Evolutionary conservation across 192 early-diverging fungal species (phyloP).

Genomic region (Dissophora globulifera): DNA sequence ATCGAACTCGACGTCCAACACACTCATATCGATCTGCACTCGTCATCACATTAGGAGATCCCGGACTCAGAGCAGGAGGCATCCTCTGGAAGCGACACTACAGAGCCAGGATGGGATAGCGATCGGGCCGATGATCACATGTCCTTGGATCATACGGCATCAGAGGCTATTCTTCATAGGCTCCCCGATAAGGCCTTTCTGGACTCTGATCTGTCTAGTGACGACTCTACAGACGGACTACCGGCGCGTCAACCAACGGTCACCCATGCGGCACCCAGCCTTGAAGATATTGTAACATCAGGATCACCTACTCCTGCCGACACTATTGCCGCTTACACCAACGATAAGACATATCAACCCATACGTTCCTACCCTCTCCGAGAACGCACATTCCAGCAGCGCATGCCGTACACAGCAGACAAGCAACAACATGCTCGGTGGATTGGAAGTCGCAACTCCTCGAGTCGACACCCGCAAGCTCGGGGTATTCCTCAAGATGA

Average conservation of each 20-base stretch:
- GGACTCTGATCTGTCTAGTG: too few relatives aligned
- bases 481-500: neutral
- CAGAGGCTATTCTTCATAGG: too few relatives aligned
- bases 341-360: neutral
- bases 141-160: neutral
- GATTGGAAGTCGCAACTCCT: constrained; percentile 4
- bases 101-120: neutral
- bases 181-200: too few relatives aligned
- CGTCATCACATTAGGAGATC: neutral
- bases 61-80: constrained; percentile 11
- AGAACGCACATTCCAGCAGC: constrained; percentile 35
- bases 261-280: too few relatives aligned
- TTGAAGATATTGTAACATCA: neutral
- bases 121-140: neutral
- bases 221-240: too few relatives aligned
- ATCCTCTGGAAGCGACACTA: neutral
- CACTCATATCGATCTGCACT: neutral
- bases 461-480: neutral
- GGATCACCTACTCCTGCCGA: too few relatives aligned
- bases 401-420: constrained; percentile 30
- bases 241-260: too few relatives aligned
- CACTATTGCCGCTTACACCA: neutral
- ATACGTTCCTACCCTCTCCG: constrained; percentile 24
- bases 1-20: neutral
- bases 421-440: constrained; percentile 33